These are phyloP conservation scores for Emergomyces orientalis DNA, from an alignment of 2,329 filamentous ascomycete genomes.

Conservation along the genomic window DNA sequence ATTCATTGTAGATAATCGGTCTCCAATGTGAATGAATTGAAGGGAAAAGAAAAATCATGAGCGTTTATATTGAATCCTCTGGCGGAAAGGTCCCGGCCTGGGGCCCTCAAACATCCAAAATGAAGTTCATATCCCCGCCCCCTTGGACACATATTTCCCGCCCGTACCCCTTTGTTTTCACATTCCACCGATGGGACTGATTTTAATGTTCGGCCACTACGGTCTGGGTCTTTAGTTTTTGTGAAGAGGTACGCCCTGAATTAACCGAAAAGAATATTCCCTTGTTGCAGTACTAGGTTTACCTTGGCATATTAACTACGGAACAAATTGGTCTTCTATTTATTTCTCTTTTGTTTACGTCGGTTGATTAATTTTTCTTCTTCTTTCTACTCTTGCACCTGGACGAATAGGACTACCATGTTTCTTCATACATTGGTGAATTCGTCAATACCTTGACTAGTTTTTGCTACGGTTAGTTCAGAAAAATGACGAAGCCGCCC, in stretches of 20 bases:
- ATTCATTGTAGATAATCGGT: neutral
- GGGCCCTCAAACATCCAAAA: conserved; percentile 13
- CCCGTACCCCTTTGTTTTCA: neutral
- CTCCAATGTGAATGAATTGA: neutral
- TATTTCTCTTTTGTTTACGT: neutral
- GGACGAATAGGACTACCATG: conserved; percentile 18
- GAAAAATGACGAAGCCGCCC: neutral
- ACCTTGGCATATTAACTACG: neutral
- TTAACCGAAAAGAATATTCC: neutral
- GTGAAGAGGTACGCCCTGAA: conserved; percentile 12
- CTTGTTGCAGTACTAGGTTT: neutral
- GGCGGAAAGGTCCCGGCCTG: conserved; percentile 8
- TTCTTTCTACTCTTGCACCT: neutral
- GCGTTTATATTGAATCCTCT: conserved; percentile 11
- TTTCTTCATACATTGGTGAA: conserved; percentile 19
- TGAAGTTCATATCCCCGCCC: conserved; percentile 10
- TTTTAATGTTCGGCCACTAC: neutral
- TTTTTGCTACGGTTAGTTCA: conserved; percentile 16
- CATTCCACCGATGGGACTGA: conserved; percentile 3
- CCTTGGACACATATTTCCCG: neutral
- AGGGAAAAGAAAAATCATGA: conserved; percentile 3
- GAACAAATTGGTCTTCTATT: neutral
- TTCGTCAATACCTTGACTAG: conserved; percentile 22
- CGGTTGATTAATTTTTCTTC: conserved; percentile 3
- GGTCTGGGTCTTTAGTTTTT: conserved; percentile 8